phyloP scores from a whole-genome alignment of 179 eudicot species.

The Vitellaria paradoxa region DNA sequence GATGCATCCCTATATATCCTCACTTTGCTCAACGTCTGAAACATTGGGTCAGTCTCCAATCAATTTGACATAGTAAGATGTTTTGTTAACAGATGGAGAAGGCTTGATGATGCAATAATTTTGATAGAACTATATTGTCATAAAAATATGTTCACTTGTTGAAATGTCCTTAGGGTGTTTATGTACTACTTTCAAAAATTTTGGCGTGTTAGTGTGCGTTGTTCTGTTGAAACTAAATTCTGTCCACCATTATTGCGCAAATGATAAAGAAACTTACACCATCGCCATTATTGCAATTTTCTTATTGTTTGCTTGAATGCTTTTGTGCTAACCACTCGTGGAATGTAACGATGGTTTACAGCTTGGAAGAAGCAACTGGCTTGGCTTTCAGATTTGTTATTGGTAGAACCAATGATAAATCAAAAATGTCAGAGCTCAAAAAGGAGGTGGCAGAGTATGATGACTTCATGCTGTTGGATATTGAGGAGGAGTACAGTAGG shows the following conservation, averaged over 20 bases:
- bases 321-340: constrained; percentile 12
- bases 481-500: constrained; percentile 91
- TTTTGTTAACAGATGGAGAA: too few relatives aligned
- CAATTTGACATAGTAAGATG: too few relatives aligned
- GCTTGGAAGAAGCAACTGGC: constrained; percentile 94
- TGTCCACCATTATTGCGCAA: neutral
- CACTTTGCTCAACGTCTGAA: too few relatives aligned
- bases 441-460: constrained; percentile 74
- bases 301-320: neutral
- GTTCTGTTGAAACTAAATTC: neutral
- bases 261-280: neutral
- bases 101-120: too few relatives aligned
- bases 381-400: constrained; percentile 85
- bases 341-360: constrained; percentile 34
- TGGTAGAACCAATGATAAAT: constrained; percentile 66
- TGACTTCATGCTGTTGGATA: constrained; percentile 82
- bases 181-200: too few relatives aligned
- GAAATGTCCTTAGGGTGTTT: too few relatives aligned
- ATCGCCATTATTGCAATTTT: neutral
- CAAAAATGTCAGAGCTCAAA: constrained; percentile 73
- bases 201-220: neutral
- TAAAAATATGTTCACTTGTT: too few relatives aligned
- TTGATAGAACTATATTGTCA: too few relatives aligned
- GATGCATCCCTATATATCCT: too few relatives aligned
- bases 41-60: too few relatives aligned